Base-by-base conservation (phyloP, 1,284 basidiomycete genomes). In the Polyporus tsugae region DNA sequence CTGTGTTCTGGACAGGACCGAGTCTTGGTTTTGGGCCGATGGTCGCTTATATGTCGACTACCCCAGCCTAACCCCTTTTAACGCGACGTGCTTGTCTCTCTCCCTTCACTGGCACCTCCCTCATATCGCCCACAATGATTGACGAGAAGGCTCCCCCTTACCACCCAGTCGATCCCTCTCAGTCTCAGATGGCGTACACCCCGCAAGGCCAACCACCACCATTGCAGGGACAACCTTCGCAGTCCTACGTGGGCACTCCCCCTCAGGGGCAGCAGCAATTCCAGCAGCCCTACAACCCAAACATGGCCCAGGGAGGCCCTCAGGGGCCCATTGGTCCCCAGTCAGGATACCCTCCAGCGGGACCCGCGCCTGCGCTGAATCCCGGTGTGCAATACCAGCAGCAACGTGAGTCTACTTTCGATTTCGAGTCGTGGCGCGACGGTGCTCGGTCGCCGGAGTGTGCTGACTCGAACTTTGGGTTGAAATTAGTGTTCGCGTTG, bases 401-500 rank as follows among this genome's bases (percentile, higher is more conserved):
- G 10, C 66, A 71, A 65, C 62, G 72, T 73, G 29, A 63, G 69
- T 70, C 17, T 35, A 3, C 15, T 25, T 35, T 13, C 9, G 19
- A 46, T n/a, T 38, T 25, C 38, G 3, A 9, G 38, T 22, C 17
- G 11, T 39, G 10, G n/a, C 10, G 22, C 7, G 11, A 29, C 11
- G 3, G 33, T 9, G 33, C 52, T 33, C 17, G 29, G 2, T 60
- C 22, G 25, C 2, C 7, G 22, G 39, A 19, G 7, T 58, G 55
- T 59, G 15, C 60, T 44, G 29, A 35, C 59, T 6, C 35, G 17
- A 25, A 29, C 42, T n/a, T 52, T 35, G 17, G 36, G 49, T 25
- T 33, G 13, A 29, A 46, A 17, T 10, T 35, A 77, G 76, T 77
- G 44, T 72, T 73, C 64, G 76, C 73, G 25, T 63, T 70, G 63